These are phyloP conservation scores for Raddia guianensis DNA, from an alignment of 176 grass and related monocot species.

Conservation along the genomic window DNA sequence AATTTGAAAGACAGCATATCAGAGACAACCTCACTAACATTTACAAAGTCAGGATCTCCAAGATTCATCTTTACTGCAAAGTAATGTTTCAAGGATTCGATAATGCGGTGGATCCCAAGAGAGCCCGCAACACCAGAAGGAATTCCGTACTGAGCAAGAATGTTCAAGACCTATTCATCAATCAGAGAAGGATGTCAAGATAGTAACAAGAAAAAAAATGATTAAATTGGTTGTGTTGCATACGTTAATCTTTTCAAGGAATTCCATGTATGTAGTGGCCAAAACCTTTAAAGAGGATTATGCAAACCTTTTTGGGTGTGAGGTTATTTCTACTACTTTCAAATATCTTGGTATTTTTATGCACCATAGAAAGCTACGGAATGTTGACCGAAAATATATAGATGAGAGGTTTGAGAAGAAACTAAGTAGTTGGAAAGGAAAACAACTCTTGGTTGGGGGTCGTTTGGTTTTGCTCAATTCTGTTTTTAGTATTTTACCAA, in stretches of 20 bases:
- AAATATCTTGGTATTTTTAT: too few species aligned
- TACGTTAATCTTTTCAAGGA: neutral
- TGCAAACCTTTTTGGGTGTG: too few species aligned
- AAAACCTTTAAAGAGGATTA: too few species aligned
- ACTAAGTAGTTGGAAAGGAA: too few species aligned
- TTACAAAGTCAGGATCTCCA: slow-evolving; percentile 81
- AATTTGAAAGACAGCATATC: slow-evolving; percentile 85
- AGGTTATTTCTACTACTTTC: too few species aligned
- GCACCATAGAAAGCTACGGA: too few species aligned
- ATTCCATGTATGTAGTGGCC: neutral
- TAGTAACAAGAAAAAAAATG: neutral
- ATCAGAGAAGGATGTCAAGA: neutral
- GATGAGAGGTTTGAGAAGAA: too few species aligned
- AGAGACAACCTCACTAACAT: slow-evolving; percentile 58
- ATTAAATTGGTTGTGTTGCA: neutral
- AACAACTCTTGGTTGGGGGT: too few species aligned
- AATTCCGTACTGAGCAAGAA: slow-evolving; percentile 81
- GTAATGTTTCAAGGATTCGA: slow-evolving; percentile 85
- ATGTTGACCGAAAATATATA: too few species aligned
- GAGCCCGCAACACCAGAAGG: slow-evolving; percentile 69
- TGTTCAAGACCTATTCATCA: slow-evolving; percentile 74
- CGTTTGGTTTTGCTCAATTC: too few species aligned
- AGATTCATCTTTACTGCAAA: slow-evolving; percentile 74
- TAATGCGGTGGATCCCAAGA: slow-evolving; percentile 77
- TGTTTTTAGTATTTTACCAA: too few species aligned